Base-by-base conservation (phyloP, 2,329 filamentous ascomycete species). In the Monosporascus sp. region DNA sequence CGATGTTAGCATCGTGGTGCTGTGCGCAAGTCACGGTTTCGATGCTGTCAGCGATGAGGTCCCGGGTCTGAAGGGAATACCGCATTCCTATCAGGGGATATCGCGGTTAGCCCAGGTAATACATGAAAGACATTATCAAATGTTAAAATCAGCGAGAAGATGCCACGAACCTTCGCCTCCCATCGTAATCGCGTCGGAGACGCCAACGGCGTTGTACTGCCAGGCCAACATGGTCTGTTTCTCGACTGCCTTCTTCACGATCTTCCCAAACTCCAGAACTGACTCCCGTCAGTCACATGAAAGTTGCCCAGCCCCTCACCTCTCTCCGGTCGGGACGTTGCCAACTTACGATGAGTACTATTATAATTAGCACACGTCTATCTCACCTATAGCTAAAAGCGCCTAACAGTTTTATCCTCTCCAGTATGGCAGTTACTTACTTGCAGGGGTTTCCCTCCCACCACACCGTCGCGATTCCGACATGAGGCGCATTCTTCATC, bases 361-460 rank as follows among this genome's bases (percentile, higher is more conserved):
- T 20, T 24, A 18, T 26, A 17, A 49, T 61, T 50, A 58, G 49
- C 31, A 17, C 47, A 45, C 5, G 7, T 28, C 7, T 14, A 26
- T 28, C 24, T 22, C 18, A 43, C 8, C 8, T 18, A n/a, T 5
- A 40, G 18, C 3, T 40, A 18, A 18, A 18, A 18, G 5, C 18
- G 22, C 9, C 40, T 14, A 24, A 18, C 40, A 7, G 22, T 18
- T 22, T 43, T 14, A 18, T 24, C 14, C 18, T 43, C 11, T 43
- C 14, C 40, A 18, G 40, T 18, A 18, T 18, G 4, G 37, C 17
- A 7, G 37, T 18, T 17, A 79, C 86, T 74, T 72, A 89, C 86
- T 96, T 96, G 84, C 92, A 97, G 38, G 93, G 90, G 68, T 97
- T 97, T 28, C 93, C 93, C 72, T 97, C 91, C 92, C 92, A 97